Conservation (phyloP, 352 stramenopile genomes). For the Phytophthora pistaciae region DNA sequence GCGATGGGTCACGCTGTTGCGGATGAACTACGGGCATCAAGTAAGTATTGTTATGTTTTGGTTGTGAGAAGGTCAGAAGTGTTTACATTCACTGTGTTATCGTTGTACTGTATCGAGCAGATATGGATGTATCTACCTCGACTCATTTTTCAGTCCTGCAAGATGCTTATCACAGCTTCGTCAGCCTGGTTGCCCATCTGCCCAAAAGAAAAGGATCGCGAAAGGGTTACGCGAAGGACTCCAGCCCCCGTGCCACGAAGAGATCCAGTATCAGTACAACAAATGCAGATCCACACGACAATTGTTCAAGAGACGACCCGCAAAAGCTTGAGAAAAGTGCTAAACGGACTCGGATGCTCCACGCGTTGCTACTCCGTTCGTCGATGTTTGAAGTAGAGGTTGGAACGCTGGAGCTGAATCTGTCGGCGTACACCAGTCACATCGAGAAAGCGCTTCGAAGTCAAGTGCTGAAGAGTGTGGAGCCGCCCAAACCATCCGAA, state of each 20-base stretch:
- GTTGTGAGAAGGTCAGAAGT: not conserved
- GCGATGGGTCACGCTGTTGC: slow-evolving; percentile 31
- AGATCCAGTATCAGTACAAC: slow-evolving; percentile 8
- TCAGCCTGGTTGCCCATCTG: slow-evolving; percentile 43
- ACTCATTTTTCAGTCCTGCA: slow-evolving; percentile 61
- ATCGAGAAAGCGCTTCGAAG: slow-evolving; percentile 45
- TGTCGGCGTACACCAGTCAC: slow-evolving; percentile 57
- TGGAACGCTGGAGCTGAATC: slow-evolving; percentile 51
- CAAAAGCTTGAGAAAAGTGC: slow-evolving; percentile 36
- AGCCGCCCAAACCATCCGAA: slow-evolving; percentile 28
- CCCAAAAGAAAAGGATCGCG: slow-evolving; percentile 33
- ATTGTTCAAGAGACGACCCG: slow-evolving; percentile 6
- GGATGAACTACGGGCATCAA: slow-evolving; percentile 12
- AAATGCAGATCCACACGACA: not conserved
- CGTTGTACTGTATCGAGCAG: slow-evolving; percentile 11
- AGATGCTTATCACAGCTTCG: slow-evolving; percentile 59
- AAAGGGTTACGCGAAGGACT: slow-evolving; percentile 3
- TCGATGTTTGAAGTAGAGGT: slow-evolving; percentile 63
- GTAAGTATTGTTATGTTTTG: slow-evolving; percentile 15
- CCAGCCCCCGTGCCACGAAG: slow-evolving; percentile 21
- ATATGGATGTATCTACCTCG: slow-evolving; percentile 39
- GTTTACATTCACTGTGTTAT: not conserved
- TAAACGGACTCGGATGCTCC: slow-evolving; percentile 56
- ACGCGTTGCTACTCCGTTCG: slow-evolving; percentile 60
- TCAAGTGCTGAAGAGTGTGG: not conserved